Percentiles rank a stretch among this genome's conserved stretches.
phyloP scores from a whole-genome alignment of 257 asterid genomes.

The Salvia rosmarinus region DNA sequence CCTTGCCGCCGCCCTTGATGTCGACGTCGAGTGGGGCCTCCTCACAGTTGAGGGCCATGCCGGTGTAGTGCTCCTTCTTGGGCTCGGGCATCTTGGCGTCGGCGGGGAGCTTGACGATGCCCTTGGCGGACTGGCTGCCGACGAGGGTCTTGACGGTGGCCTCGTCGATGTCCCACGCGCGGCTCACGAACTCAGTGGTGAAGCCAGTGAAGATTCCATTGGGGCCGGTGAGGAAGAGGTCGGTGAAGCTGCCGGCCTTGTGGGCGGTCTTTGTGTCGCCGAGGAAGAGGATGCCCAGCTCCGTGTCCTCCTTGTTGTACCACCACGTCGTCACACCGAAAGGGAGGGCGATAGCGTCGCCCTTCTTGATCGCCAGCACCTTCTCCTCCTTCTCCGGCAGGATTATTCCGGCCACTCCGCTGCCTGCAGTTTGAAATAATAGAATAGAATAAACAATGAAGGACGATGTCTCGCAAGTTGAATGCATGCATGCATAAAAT shows the following conservation, averaged over 20 bases:
- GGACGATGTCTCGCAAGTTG: too few relatives aligned
- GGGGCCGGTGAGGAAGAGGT: slow-evolving; percentile 66
- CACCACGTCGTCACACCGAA: slow-evolving; percentile 85
- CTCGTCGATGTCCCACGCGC: slow-evolving; percentile 76
- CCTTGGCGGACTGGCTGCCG: slow-evolving; percentile 47
- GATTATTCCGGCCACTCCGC: slow-evolving; percentile 66
- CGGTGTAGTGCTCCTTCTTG: slow-evolving; percentile 49
- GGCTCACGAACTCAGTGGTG: slow-evolving; percentile 61
- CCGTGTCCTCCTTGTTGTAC: slow-evolving; percentile 75
- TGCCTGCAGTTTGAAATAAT: slow-evolving; percentile 32
- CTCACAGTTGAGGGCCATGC: slow-evolving; percentile 66
- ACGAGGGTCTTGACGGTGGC: slow-evolving; percentile 60
- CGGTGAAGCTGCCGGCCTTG: slow-evolving; percentile 67
- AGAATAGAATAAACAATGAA: too few relatives aligned
- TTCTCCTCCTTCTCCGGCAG: slow-evolving; percentile 82
- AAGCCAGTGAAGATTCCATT: slow-evolving; percentile 81
- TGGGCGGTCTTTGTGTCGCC: slow-evolving; percentile 75
- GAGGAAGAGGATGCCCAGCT: slow-evolving; percentile 68
- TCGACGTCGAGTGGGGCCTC: slow-evolving; percentile 77
- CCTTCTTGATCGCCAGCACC: slow-evolving; percentile 69
- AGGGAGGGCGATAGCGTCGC: slow-evolving; percentile 73
- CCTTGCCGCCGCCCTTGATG: slow-evolving; percentile 71
- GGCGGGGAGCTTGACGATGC: slow-evolving; percentile 58
- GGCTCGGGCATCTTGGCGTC: slow-evolving; percentile 68
- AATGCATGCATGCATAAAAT: too few relatives aligned